These are phyloP conservation scores for Lactifluus subvellereus DNA, from an alignment of 768 basidiomycete species.

Conservation along the genomic window DNA sequence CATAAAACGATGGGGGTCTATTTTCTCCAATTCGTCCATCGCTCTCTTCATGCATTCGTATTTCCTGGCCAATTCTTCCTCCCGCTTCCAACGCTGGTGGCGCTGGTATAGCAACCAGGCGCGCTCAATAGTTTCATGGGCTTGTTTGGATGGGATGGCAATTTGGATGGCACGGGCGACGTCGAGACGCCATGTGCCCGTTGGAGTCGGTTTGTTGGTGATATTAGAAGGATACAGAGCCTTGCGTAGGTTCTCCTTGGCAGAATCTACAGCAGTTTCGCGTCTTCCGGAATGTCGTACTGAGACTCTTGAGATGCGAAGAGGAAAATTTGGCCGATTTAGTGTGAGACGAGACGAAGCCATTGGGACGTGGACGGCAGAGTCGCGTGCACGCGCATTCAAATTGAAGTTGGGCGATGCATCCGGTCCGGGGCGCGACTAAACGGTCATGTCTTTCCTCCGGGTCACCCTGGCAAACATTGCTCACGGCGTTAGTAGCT, in stretches of 20 bases:
- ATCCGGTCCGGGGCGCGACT: slow-evolving; percentile 11
- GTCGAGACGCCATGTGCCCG: slow-evolving; percentile 79
- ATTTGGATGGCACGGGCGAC: slow-evolving; percentile 68
- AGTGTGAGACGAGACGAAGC: slow-evolving; percentile 37
- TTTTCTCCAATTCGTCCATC: slow-evolving; percentile 69
- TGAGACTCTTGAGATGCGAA: slow-evolving; percentile 33
- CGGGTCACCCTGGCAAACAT: neutral
- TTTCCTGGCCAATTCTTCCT: slow-evolving; percentile 67
- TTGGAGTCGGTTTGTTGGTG: slow-evolving; percentile 64
- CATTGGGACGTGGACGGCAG: slow-evolving; percentile 29
- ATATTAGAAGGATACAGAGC: slow-evolving; percentile 76
- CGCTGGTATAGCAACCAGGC: slow-evolving; percentile 83
- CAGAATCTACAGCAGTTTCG: slow-evolving; percentile 49
- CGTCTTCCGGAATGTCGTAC: slow-evolving; percentile 37
- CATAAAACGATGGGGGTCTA: slow-evolving; percentile 52
- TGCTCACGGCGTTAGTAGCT: neutral
- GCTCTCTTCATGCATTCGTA: slow-evolving; percentile 77
- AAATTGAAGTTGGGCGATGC: neutral
- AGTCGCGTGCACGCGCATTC: neutral
- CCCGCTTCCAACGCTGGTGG: slow-evolving; percentile 61
- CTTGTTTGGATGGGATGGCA: slow-evolving; percentile 85
- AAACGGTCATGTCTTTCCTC: slow-evolving; percentile 14
- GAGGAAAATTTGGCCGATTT: slow-evolving; percentile 31
- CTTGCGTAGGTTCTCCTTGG: slow-evolving; percentile 68
- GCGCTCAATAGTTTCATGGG: slow-evolving; percentile 86